Conservation (phyloP, 257 asterid genomes). For the Henckelia pumila region DNA sequence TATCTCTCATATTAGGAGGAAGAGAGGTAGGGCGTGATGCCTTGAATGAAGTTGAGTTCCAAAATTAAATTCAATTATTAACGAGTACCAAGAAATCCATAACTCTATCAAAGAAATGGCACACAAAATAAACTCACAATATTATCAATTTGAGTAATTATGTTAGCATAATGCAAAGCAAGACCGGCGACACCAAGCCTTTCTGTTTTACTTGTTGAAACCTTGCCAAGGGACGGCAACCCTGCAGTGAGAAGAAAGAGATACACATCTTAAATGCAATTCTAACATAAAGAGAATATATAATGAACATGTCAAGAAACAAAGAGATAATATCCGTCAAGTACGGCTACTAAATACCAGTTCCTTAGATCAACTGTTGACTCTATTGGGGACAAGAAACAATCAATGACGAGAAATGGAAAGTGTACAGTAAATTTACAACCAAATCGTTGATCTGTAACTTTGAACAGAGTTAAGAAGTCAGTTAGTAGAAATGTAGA, state of each 20-base stretch:
- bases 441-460: too few species aligned
- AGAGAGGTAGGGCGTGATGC: constrained; percentile 92
- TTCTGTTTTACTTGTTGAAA: constrained; percentile 51
- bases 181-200: constrained; percentile 90
- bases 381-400: not conserved
- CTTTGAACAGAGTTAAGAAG: not conserved
- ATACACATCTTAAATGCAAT: not conserved
- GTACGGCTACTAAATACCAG: not conserved
- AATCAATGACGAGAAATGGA: not conserved
- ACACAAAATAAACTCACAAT: constrained; percentile 52
- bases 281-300: constrained; percentile 5
- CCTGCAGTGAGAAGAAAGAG: constrained; percentile 42
- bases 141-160: constrained; percentile 85
- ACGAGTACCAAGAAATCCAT: not conserved
- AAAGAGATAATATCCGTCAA: not conserved
- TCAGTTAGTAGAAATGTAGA: not conserved
- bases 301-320: not conserved
- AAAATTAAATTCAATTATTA: constrained; percentile 3
- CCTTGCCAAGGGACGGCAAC: constrained; percentile 43
- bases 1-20: constrained; percentile 92
- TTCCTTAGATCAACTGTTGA: not conserved
- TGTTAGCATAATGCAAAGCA: constrained; percentile 92
- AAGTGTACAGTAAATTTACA: too few species aligned
- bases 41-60: constrained; percentile 36
- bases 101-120: constrained; percentile 6